Conservation (phyloP, 352 stramenopile genomes). For the Pythium graminicola region DNA sequence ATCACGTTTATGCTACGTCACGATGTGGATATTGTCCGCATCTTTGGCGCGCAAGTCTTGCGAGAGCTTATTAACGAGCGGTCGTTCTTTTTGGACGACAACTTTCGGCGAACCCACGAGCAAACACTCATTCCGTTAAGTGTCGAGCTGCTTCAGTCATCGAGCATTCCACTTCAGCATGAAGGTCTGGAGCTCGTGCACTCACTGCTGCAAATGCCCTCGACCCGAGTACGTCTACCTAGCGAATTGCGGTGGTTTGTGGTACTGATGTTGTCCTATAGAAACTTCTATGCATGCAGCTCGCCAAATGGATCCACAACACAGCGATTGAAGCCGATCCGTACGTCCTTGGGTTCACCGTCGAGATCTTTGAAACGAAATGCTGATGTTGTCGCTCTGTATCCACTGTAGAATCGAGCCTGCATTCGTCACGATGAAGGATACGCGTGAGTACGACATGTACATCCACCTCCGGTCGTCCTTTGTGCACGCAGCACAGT, state of each 20-base stretch:
- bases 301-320: slow-evolving; percentile 35
- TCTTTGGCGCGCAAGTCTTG: slow-evolving; percentile 58
- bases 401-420: slow-evolving; percentile 25
- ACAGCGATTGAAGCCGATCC: slow-evolving; percentile 30
- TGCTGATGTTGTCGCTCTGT: neutral
- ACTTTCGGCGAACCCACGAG: slow-evolving; percentile 33
- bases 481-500: slow-evolving; percentile 43
- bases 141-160: slow-evolving; percentile 30
- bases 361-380: neutral
- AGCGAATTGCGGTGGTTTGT: neutral
- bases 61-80: slow-evolving; percentile 41
- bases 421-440: slow-evolving; percentile 26
- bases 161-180: slow-evolving; percentile 40
- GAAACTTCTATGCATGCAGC: slow-evolving; percentile 30
- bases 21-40: slow-evolving; percentile 23
- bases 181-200: slow-evolving; percentile 58
- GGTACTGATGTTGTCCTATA: slow-evolving; percentile 14
- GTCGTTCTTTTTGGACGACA: slow-evolving; percentile 45
- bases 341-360: slow-evolving; percentile 22
- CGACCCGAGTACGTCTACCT: slow-evolving; percentile 1
- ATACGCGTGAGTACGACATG: slow-evolving; percentile 48
- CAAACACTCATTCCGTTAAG: slow-evolving; percentile 32
- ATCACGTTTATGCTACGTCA: slow-evolving; percentile 45
- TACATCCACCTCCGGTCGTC: slow-evolving; percentile 42
- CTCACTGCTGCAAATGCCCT: slow-evolving; percentile 27